These are phyloP conservation scores for Cucurbita maxima DNA, from an alignment of 306 rosid genomes.

Conservation along the genomic window DNA sequence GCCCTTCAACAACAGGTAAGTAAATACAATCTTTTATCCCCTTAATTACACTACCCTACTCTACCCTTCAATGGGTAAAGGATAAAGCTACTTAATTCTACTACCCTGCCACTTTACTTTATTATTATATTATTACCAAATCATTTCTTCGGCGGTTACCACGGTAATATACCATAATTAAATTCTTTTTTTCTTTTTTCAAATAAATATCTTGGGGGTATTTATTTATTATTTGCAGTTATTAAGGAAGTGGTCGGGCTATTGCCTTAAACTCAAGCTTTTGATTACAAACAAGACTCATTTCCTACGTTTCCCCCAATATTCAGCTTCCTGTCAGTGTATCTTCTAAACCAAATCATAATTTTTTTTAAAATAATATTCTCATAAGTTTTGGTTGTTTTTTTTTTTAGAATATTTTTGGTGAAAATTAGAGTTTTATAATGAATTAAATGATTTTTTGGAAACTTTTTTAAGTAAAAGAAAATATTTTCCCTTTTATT, in stretches of 20 bases:
- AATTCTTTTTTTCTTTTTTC: not conserved
- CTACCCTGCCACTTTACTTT: no score
- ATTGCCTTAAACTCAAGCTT: slow-evolving; percentile 27
- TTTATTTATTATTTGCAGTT: slow-evolving; percentile 33
- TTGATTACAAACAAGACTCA: slow-evolving; percentile 12
- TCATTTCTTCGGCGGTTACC: slow-evolving; percentile 45
- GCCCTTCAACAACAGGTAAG: slow-evolving; percentile 90
- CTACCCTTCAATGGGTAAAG: not conserved
- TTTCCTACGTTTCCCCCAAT: slow-evolving; percentile 6
- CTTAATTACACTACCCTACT: not conserved
- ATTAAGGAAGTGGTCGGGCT: slow-evolving; percentile 72
- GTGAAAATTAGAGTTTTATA: not conserved
- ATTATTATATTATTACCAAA: not conserved
- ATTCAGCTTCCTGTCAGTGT: not conserved
- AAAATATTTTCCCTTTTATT: not conserved
- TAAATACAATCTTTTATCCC: not conserved
- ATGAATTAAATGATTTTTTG: not conserved
- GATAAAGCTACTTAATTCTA: not conserved
- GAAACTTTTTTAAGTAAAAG: not conserved
- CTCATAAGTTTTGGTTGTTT: no score
- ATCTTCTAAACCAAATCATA: not conserved
- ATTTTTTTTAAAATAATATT: not conserved
- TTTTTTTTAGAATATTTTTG: no score
- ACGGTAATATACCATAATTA: slow-evolving; percentile 14
- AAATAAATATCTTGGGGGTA: not conserved